phyloP scores from a whole-genome alignment of 495 filamentous ascomycete genomes.

The Apiosordaria backusii region DNA sequence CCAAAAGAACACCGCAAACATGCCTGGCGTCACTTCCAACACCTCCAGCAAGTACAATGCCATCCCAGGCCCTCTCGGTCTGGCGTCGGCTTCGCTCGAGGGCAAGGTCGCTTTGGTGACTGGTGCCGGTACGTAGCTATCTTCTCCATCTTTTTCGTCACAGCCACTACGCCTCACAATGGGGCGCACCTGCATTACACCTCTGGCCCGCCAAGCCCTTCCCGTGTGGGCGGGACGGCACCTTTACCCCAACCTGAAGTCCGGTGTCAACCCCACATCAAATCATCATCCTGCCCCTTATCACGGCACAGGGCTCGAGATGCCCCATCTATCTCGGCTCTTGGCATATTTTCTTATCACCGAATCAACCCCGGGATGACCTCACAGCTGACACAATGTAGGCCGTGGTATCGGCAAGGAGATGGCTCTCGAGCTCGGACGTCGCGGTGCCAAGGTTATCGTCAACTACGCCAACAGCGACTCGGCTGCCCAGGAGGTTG shows the following conservation, averaged over 20 bases:
- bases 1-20: constrained; percentile 20
- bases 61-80: constrained; percentile 48
- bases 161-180: background rate
- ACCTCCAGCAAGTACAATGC: constrained; percentile 38
- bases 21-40: constrained; percentile 36
- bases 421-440: constrained; percentile 73
- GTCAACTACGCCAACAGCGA: constrained; percentile 73
- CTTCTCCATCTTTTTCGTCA: background rate
- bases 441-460: constrained; percentile 68
- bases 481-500: constrained; percentile 58
- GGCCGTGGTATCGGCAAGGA: constrained; percentile 72
- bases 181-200: constrained; percentile 10
- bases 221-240: constrained; percentile 10
- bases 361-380: background rate
- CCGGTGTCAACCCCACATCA: constrained; percentile 27
- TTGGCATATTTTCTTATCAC: background rate
- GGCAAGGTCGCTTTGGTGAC: constrained; percentile 53
- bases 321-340: background rate
- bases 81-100: constrained; percentile 46
- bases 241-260: constrained; percentile 36
- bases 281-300: constrained; percentile 11
- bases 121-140: constrained; percentile 39
- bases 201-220: constrained; percentile 1
- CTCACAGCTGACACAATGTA: constrained; percentile 21
- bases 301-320: background rate